Evolutionary conservation across 306 rosid species (phyloP), one percentile per base, ranked within the genome.

Genomic region (Begonia fuchsioides): DNA sequence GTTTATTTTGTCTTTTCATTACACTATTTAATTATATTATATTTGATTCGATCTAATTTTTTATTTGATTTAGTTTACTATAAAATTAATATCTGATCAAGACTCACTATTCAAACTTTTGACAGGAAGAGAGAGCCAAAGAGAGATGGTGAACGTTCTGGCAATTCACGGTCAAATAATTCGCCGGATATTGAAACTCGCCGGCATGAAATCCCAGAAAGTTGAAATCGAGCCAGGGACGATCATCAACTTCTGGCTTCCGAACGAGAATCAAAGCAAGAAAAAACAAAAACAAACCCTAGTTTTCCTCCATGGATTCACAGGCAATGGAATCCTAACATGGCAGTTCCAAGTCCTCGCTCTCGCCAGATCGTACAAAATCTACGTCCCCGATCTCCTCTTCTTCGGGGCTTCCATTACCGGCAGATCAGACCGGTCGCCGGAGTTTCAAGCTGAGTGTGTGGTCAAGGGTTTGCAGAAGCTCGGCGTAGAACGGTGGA

Each of bases 181-280:
- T 4, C 26, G 14, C 9, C 45, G 55, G 15, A 1, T 58, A 8
- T 41, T 71, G 72, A 71, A 57, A 48, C 15, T 54, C 0, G 58
- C 53, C 1, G 74, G 77, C 16, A 10, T 71, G 40, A 49, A 15
- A n/a, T 63, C 62, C 15, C 68, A 57, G 32, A 39, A 11, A 3
- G 52, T 75, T 5, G 69, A 75, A 41, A 67, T 75, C n/a, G 48
- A 70, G 44, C 74, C 69, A n/a, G 81, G 77, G 39, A 75, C 81
- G 15, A 0, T 45, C 2, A 32, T 75, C 44, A 63, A 67, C 56
- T 55, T 75, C 69, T 75, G 81, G 77, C 62, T 57, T 8, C 61
- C 76, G 0, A 1, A 32, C 2, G 11, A 43, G 32, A 49, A 26
- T 10, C 13, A 50, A 8, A 59, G 18, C 32, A 35, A 18, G 9